Evolutionary conservation across 176 grass and related monocot species (phyloP).

Genomic region (Ensete glaucum): DNA sequence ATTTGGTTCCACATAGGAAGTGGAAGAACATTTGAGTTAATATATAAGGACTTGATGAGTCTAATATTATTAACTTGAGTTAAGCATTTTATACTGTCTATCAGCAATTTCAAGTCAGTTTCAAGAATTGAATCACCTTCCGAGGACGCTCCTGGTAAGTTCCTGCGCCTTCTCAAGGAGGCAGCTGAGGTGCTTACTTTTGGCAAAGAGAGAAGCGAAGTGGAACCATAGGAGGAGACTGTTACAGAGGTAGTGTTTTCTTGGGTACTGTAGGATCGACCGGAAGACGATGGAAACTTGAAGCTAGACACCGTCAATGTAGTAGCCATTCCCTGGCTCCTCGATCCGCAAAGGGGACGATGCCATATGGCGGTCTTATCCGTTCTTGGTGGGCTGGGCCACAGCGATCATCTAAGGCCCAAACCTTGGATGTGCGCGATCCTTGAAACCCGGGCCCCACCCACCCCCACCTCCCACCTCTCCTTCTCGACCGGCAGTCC

Average conservation of each 20-base stretch:
- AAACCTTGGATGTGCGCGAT: not conserved
- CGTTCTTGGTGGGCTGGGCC: not conserved
- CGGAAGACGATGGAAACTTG: not conserved
- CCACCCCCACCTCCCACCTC: too few species aligned
- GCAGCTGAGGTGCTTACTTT: not conserved
- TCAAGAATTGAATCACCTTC: constrained; percentile 19
- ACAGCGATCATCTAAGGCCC: not conserved
- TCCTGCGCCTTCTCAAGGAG: constrained; percentile 6
- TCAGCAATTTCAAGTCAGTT: not conserved
- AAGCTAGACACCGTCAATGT: not conserved
- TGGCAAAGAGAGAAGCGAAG: not conserved
- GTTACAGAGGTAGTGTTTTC: not conserved
- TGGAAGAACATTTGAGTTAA: too few species aligned
- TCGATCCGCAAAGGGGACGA: not conserved
- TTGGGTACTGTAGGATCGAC: not conserved
- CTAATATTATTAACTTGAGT: too few species aligned
- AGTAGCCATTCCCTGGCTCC: not conserved
- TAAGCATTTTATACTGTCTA: too few species aligned
- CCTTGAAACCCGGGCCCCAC: too few species aligned
- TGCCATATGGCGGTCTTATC: not conserved
- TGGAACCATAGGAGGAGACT: not conserved
- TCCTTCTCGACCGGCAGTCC: too few species aligned
- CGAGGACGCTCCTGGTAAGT: constrained; percentile 22
- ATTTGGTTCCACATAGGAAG: too few species aligned
- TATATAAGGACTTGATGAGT: too few species aligned